Percentiles rank a stretch among this genome's conserved stretches.
These are phyloP conservation scores for Taiozyma sp. DNA, from an alignment of 1,139 yeast genomes.

Conservation along the genomic window DNA sequence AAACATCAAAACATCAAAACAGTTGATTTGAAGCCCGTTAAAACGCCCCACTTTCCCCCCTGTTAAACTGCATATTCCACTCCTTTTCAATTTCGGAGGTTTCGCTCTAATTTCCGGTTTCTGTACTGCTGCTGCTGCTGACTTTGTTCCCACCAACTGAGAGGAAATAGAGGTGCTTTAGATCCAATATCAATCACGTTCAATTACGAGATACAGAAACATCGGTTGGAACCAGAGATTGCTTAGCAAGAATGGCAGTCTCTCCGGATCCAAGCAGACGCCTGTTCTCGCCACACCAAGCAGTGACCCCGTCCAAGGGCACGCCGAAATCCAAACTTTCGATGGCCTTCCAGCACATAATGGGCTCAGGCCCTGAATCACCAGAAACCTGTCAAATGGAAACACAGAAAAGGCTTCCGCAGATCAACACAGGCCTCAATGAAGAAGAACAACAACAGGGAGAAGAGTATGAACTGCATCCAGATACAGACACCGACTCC, in stretches of 20 bases:
- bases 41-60: too few relatives aligned
- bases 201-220: too few relatives aligned
- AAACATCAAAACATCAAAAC: too few relatives aligned
- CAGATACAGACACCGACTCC: slow-evolving; percentile 30
- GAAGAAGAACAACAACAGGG: background rate
- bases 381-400: background rate
- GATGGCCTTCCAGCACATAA: slow-evolving; percentile 2
- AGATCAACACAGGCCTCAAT: background rate
- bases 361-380: background rate
- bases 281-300: background rate
- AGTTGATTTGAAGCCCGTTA: background rate
- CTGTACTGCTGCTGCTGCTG: too few relatives aligned
- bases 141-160: too few relatives aligned
- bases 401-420: background rate
- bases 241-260: background rate
- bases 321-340: slow-evolving; percentile 3
- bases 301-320: background rate
- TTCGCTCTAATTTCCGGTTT: too few relatives aligned
- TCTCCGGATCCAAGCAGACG: slow-evolving; percentile 1
- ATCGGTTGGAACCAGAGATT: too few relatives aligned
- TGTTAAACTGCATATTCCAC: too few relatives aligned
- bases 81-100: too few relatives aligned
- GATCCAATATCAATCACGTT: too few relatives aligned
- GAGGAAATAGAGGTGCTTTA: too few relatives aligned
- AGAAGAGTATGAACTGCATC: slow-evolving; percentile 6